Base-by-base conservation (phyloP, 495 filamentous ascomycete species). In the Neurospora discreta region DNA sequence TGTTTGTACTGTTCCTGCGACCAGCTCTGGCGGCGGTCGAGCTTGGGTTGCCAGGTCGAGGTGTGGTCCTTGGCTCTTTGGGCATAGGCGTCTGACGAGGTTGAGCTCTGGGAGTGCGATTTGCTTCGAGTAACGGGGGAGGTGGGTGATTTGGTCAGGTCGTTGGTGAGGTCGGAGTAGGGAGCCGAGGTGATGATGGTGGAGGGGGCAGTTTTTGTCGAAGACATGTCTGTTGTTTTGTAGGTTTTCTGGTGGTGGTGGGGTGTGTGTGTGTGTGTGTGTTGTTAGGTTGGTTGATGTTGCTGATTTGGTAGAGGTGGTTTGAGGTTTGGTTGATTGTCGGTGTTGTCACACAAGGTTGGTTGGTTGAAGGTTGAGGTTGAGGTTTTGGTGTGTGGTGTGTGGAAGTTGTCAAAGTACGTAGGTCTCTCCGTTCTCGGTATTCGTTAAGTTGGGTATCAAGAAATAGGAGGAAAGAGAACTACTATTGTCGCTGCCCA, bases 1-100 rank as follows among this genome's bases (percentile, higher is more conserved):
- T 84, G 82, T 75, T 85, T 84, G 68, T 81, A 78, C 75, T 87
- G 85, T 73, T 88, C 80, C 23, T 74, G 69, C 65, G 78, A 78
- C 77, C 80, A 88, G 74, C 84, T 86, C 73, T 84, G 82, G 38
- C 74, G 78, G 39, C 84, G 79, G 43, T 80, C 76, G 30, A 84
- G 69, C 15, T 73, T 73, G 26, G 86, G 86, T 73, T 81, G 76
- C 85, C 85, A 88, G 16, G 75, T 73, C 7, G 69, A 71, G 0
- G 81, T 82, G 68, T 60, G 69, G 43, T 69, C 72, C 77, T 84
- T 84, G 72, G 82, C 82, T 26, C 78, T 76, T 26, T 73, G 68
- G 33, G 79, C 77, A 20, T 81, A 79, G 46, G 78, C 74, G 33
- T 69, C 71, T 5, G 33, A 36, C 26, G 68, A 73, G 73, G 67